A percentile compares a stretch with the other conserved stretches of the same genome.
phyloP scores from a whole-genome alignment of 371 early-diverging fungal species.

The Zychaea mexicana region DNA sequence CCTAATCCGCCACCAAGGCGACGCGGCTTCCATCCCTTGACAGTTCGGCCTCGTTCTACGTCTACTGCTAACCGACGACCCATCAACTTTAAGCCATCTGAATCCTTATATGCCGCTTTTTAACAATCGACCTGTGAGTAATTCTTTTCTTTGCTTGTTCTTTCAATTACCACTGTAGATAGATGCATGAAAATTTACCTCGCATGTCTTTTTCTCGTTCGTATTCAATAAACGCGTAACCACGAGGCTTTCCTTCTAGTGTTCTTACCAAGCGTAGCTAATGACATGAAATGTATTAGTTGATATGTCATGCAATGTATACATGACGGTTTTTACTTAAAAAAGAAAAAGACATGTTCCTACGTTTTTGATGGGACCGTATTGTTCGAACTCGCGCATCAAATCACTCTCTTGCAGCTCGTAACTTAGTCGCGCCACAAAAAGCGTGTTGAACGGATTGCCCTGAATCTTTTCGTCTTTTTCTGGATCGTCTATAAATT shows the following conservation, averaged over 20 bases:
- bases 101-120: conserved; percentile 83
- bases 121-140: neutral
- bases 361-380: conserved; percentile 84
- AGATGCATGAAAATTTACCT: conserved; percentile 35
- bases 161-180: neutral
- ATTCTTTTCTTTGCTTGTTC: neutral
- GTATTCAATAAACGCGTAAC: conserved; percentile 96
- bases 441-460: conserved; percentile 93
- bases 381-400: conserved; percentile 79
- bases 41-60: conserved; percentile 96
- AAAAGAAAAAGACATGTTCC: conserved; percentile 15
- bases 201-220: conserved; percentile 92
- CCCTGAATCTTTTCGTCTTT: conserved; percentile 70
- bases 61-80: conserved; percentile 91
- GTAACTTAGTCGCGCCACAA: conserved; percentile 87
- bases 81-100: conserved; percentile 87
- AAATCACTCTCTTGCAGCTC: conserved; percentile 83
- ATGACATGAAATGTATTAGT: neutral
- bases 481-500: conserved; percentile 67
- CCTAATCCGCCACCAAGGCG: conserved; percentile 94
- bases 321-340: too few relatives aligned
- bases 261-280: conserved; percentile 79
- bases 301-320: too few relatives aligned
- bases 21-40: conserved; percentile 94
- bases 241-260: conserved; percentile 72